Conservation (phyloP, 139 green algal genomes). For the Picochlorum costavermella region DNA sequence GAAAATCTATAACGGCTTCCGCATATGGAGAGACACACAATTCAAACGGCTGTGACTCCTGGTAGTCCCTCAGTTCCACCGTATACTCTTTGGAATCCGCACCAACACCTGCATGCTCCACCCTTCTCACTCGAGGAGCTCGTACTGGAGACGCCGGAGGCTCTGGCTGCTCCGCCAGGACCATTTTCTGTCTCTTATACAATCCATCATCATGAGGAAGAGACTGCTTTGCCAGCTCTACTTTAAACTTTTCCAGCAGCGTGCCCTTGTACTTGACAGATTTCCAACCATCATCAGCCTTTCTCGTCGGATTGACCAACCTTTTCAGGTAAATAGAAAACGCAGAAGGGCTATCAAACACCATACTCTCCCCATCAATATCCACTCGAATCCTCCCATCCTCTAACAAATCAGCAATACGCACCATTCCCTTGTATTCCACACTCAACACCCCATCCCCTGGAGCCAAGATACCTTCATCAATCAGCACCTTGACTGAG, state of each 20-base stretch:
- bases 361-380: conserved; percentile 20
- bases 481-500: conserved; percentile 55
- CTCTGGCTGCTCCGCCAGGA: too few relatives aligned
- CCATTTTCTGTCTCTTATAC: neutral
- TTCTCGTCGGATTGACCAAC: conserved; percentile 65
- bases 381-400: conserved; percentile 52
- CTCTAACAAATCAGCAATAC: conserved; percentile 36
- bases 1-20: conserved; percentile 63
- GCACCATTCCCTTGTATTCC: conserved; percentile 69
- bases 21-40: conserved; percentile 36
- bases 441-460: conserved; percentile 54
- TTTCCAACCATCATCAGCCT: conserved; percentile 86
- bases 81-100: conserved; percentile 32
- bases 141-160: neutral
- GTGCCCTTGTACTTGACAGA: conserved; percentile 41
- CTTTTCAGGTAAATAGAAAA: conserved; percentile 81
- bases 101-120: conserved; percentile 8
- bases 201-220: neutral
- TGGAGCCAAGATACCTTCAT: conserved; percentile 56
- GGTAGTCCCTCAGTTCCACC: conserved; percentile 40
- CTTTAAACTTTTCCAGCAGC: conserved; percentile 56
- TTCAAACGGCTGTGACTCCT: conserved; percentile 45
- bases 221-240: conserved; percentile 23
- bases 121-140: conserved; percentile 9
- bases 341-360: conserved; percentile 67